Conservation (phyloP, 78 protist species). For the Dictyostelium brefeldianum region DNA sequence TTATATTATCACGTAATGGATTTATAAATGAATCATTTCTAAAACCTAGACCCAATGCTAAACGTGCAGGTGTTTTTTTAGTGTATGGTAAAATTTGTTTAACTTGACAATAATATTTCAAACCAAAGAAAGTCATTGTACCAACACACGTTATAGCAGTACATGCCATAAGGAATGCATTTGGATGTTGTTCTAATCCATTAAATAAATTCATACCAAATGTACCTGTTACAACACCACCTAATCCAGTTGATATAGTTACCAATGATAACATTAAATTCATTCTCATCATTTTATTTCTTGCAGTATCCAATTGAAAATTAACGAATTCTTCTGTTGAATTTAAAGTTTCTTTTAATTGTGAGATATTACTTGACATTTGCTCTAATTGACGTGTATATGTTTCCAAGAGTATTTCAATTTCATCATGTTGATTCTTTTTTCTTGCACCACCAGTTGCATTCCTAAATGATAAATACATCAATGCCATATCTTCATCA, state of each 20-base stretch:
- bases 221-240: constrained; percentile 53
- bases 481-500: constrained; percentile 79
- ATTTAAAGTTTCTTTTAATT: constrained; percentile 52
- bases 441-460: constrained; percentile 76
- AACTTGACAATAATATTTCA: constrained; percentile 52
- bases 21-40: constrained; percentile 42
- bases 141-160: constrained; percentile 24
- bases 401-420: constrained; percentile 63
- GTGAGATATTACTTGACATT: constrained; percentile 45
- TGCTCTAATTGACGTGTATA: constrained; percentile 69
- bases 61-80: constrained; percentile 17
- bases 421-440: constrained; percentile 75
- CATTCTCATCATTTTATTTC: constrained; percentile 82
- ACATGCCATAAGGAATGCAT: constrained; percentile 34
- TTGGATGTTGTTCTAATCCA: constrained; percentile 50
- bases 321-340: constrained; percentile 70
- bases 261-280: constrained; percentile 66
- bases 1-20: constrained; percentile 20
- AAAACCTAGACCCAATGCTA: constrained; percentile 21
- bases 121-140: not conserved
- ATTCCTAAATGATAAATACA: constrained; percentile 73
- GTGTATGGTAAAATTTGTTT: constrained; percentile 57
- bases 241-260: constrained; percentile 63
- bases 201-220: constrained; percentile 67
- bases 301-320: constrained; percentile 74